Evolutionary conservation across 2,329 filamentous ascomycete genomes (phyloP), one percentile per base, ranked within the genome.

Genomic region (Diplodia mutila): DNA sequence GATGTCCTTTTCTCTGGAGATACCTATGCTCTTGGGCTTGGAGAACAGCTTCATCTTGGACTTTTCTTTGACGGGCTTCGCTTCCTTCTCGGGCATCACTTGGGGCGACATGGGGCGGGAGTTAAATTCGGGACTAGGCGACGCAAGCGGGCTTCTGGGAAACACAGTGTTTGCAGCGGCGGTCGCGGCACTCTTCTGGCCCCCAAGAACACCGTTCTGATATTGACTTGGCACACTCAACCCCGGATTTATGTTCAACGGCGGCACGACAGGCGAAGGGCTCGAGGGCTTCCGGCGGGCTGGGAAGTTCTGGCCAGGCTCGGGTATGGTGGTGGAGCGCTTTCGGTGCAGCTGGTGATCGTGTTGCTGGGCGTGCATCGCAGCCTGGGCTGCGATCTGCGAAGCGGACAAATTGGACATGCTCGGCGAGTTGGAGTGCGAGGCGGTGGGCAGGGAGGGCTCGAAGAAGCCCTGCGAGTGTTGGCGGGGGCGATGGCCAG

Each of bases 41-140:
- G 61, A 92, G 75, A 94, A 94, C 32, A 94, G 83, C 81, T 94
- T 94, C 76, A 92, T 90, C 79, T 93, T 93, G 69, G 89, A 89
- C 78, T 92, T 91, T 73, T 92, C 89, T 32, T 92, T 91, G 72
- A 87, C 86, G 25, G 79, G 80, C 73, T 88, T 89, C 63, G 85
- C 84, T 76, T 91, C 89, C 71, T 91, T 89, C 2, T 79, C 66
- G 18, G 55, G 37, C 29, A 54, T 49, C 12, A 59, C 54, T 18
- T 55, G 53, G 16, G 57, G 66, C 69, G 18, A 73, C 72, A 46
- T 71, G 70, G 25, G 73, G 72, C 32, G 72, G 71, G 52, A 74
- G 42, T 48, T 53, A 21, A 18, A 55, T 27, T 51, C 68, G 66
- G 34, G 72, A 68, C 46, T 72, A 4, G 82, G 82, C 18, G 82